Evolutionary conservation across 2,329 filamentous ascomycete species (phyloP), one percentile per base, ranked within the genome.

Genomic region (Penicillium sp.): DNA sequence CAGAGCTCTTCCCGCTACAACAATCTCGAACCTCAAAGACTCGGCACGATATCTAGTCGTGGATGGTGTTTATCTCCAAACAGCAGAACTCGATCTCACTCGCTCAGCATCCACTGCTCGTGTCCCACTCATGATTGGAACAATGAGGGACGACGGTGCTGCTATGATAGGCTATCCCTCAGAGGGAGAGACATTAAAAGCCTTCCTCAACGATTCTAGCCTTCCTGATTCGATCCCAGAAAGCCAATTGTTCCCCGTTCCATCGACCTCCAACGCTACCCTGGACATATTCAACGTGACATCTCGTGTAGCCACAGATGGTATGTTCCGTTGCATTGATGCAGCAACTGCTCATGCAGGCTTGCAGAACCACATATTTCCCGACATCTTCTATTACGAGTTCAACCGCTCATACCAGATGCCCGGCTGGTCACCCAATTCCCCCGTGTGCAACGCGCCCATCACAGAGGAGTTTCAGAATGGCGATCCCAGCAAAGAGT

Each of bases 251-350:
- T 64, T 62, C 32, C 82, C 83, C 0, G 62, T 79, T 27, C 75
- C 77, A 18, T 58, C 70, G 22, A 76, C 77, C 0, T 75, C 79
- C 3, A 83, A 84, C 46, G 54, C 76, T 8, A 85, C 83, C 0
- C 75, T 83, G 6, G 78, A 84, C 55, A 74, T 83, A 2, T 86
- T 81, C 75, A 84, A 83, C 56, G 74, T 81, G 32, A 78, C 78
- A 18, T 73, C 80, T 6, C 80, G 80, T 5, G 73, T 86, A 39
- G 78, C 81, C 2, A 86, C 83, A 2, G 83, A 86, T 66, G 81
- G 77, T 48, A 78, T 80, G 8, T 86, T 86, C 74, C 80, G 83
- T 53, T 87, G 84, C 66, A 71, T 83, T 47, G 82, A 85, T 64
- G 78, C 86, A 67, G 83, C 83, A 5, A 86, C 83, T 2, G 80